phyloP scores from a whole-genome alignment of 2,329 filamentous ascomycete genomes.

The Shiraia bambusicola region DNA sequence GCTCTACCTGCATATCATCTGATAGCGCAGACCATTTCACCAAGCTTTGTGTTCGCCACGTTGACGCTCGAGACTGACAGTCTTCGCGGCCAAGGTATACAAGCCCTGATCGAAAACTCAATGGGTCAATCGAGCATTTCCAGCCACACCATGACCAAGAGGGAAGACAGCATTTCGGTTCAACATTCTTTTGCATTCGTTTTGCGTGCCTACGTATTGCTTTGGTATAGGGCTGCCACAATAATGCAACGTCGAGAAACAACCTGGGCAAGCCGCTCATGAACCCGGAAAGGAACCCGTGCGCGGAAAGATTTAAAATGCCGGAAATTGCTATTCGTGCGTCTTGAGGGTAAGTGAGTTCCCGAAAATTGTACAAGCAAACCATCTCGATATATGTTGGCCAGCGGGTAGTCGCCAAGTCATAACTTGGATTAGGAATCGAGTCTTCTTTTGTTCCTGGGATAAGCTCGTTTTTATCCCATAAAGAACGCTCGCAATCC shows the following conservation, averaged over 20 bases:
- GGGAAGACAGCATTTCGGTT: conserved; percentile 1
- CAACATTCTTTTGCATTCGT: neutral
- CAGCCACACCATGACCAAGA: conserved; percentile 15
- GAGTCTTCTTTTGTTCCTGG: conserved; percentile 1
- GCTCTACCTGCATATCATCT: conserved; percentile 5
- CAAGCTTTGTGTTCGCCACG: conserved; percentile 2
- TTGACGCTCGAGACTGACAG: neutral
- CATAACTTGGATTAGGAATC: neutral
- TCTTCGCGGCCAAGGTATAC: conserved; percentile 1
- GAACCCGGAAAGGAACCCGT: conserved; percentile 5
- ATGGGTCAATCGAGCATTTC: conserved; percentile 8
- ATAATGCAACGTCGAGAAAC: conserved; percentile 7
- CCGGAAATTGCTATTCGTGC: conserved; percentile 6
- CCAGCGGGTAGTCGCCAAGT: conserved; percentile 2
- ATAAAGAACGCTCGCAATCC: conserved; percentile 6
- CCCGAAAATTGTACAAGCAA: conserved; percentile 9
- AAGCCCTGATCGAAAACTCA: conserved; percentile 4
- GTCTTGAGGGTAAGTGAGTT: conserved; percentile 12
- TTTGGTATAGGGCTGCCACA: conserved; percentile 9
- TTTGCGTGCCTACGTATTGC: conserved; percentile 4
- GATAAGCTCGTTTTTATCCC: conserved; percentile 4
- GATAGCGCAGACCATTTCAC: conserved; percentile 7
- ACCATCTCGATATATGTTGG: conserved; percentile 6
- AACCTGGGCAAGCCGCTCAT: conserved; percentile 5
- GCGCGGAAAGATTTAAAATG: conserved; percentile 1